Conservation (phyloP, 169 alveolate species). For the Cyclospora cayetanensis region DNA sequence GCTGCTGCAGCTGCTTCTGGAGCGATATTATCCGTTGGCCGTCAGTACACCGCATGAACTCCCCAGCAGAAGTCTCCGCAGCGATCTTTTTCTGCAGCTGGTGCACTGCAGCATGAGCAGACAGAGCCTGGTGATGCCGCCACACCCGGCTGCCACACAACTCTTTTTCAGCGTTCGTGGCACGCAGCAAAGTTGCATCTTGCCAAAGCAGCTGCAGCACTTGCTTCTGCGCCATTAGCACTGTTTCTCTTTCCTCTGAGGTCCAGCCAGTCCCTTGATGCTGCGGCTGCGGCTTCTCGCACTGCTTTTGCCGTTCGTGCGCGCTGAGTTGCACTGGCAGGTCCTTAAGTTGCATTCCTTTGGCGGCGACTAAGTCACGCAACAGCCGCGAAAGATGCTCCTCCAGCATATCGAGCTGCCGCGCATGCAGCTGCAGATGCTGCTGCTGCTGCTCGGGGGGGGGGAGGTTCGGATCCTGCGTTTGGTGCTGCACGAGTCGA, state of each 20-base stretch:
- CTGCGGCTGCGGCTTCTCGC: slow-evolving; percentile 17
- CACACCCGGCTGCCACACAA: not conserved
- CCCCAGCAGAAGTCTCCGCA: not conserved
- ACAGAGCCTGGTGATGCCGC: not conserved
- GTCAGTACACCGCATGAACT: not conserved
- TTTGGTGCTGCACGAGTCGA: not conserved
- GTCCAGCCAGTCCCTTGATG: not conserved
- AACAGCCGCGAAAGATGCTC: slow-evolving; percentile 23
- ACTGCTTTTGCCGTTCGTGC: not conserved
- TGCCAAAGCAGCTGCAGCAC: not conserved
- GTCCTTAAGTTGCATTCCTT: not conserved
- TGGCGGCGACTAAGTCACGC: not conserved
- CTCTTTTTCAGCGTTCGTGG: not conserved
- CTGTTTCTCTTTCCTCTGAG: not conserved
- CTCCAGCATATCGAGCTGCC: not conserved
- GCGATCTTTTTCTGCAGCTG: not conserved
- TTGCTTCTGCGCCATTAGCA: not conserved
- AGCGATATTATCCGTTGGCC: not conserved
- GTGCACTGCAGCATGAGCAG: not conserved
- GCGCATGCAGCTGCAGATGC: not conserved
- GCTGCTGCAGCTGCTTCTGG: slow-evolving; percentile 37
- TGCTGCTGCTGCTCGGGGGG: slow-evolving; percentile 17
- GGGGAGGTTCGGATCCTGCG: not conserved
- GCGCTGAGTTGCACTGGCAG: not conserved
- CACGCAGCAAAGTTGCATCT: not conserved